Evolutionary conservation across 1,139 yeast species (phyloP), one percentile per base, ranked within the genome.

Genomic region (Hyphopichia fennica): DNA sequence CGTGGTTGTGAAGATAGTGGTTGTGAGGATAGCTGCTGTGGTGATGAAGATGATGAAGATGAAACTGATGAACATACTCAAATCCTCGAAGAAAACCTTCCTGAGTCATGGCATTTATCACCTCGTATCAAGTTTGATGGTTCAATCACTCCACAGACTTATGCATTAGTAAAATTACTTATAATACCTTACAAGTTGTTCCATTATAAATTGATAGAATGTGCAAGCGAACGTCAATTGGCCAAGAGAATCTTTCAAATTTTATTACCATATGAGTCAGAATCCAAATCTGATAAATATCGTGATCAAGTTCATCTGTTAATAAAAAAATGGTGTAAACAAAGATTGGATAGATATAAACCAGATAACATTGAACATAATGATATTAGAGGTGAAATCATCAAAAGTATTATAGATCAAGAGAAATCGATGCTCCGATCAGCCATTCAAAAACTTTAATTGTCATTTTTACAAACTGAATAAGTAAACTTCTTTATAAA

Each of bases 61-160:
- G 57, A 54, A n/a, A 11, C 22, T 28, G 41, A 38, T 19, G 57
- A 42, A 25, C 31, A 38, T 16, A 41, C 37, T 8, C 41, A 38
- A 28, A 38, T 38, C 13, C 32, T 38, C 20, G 20, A 19, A 11
- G 41, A 38, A n/a, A 38, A 38, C 18, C 39, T 44, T 11, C 64
- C 65, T 0, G 65, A 62, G 29, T 46, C 61, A 1, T 68, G 72
- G 72, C 59, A 63, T 40, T 45, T 55, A 18, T 54, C 68, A 9
- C 56, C 64, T 10, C 50, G 51, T 37, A 52, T 67, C 20, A 44
- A 43, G 10, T 48, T 39, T 33, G 54, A 57, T 41, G 72, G 69
- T 1, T 42, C 45, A 11, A 53, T 61, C 18, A 53, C 68, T 8
- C 43, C 51, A 7, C 64, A 64, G 34, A 61, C 70, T 1, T 49